These are phyloP conservation scores for Osmozyma mogii DNA, from an alignment of 805 yeast genomes.

Conservation along the genomic window DNA sequence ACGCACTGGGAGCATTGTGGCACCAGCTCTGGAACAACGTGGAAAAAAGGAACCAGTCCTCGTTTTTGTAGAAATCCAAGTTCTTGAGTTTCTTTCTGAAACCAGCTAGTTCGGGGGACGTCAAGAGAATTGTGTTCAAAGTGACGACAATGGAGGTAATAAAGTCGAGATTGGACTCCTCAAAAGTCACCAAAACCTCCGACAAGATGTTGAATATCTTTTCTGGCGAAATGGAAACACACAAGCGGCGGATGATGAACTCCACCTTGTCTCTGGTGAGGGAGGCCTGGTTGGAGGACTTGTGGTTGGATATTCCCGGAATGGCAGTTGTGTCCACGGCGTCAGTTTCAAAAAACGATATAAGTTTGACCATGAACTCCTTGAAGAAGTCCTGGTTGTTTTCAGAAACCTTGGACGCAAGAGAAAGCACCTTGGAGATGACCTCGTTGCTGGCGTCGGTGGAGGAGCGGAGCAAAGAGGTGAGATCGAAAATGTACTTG, in stretches of 20 bases:
- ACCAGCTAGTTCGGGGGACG: slow-evolving; percentile 70
- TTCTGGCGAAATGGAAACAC: slow-evolving; percentile 74
- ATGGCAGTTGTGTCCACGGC: slow-evolving; percentile 9
- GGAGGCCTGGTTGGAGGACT: slow-evolving; percentile 22
- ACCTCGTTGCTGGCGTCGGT: slow-evolving; percentile 69
- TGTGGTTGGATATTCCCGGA: slow-evolving; percentile 1
- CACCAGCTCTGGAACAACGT: slow-evolving; percentile 86
- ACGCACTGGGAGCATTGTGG: slow-evolving; percentile 79
- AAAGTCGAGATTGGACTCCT: slow-evolving; percentile 57
- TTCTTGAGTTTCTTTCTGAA: slow-evolving; percentile 59
- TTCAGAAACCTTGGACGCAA: slow-evolving; percentile 68
- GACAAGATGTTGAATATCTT: slow-evolving; percentile 77
- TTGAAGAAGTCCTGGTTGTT: slow-evolving; percentile 71
- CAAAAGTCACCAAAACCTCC: slow-evolving; percentile 48
- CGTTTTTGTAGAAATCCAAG: slow-evolving; percentile 43
- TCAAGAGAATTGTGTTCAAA: slow-evolving; percentile 74
- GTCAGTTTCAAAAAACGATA: slow-evolving; percentile 65
- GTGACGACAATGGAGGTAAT: slow-evolving; percentile 79
- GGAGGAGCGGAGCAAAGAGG: slow-evolving; percentile 66
- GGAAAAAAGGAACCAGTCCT: slow-evolving; percentile 65
- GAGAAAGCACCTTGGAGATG: slow-evolving; percentile 61
- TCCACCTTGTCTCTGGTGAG: slow-evolving; percentile 57
- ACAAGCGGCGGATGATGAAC: slow-evolving; percentile 74
- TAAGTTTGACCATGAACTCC: slow-evolving; percentile 63
- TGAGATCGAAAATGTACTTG: slow-evolving; percentile 41